A percentile compares a stretch with the other conserved stretches of the same genome.
These are phyloP conservation scores for Euclidium syriacum DNA, from an alignment of 345 rosid genomes.

Conservation along the genomic window DNA sequence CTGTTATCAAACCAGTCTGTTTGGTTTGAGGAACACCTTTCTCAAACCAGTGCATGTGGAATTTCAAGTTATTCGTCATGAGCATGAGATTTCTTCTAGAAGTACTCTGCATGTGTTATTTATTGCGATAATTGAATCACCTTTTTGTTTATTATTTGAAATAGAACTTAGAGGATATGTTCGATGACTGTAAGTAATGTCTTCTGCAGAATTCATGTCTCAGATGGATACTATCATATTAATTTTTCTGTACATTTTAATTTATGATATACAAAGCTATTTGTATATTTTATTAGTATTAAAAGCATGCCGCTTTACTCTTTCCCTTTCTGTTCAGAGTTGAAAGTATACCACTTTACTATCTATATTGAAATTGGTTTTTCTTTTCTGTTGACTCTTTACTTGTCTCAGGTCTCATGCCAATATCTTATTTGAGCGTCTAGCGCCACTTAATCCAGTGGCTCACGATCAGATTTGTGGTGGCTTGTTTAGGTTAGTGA, in stretches of 20 bases:
- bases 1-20: constrained; percentile 5
- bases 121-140: neutral
- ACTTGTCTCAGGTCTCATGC: constrained; percentile 76
- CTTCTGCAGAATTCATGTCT: neutral
- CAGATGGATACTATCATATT: neutral
- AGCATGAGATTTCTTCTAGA: constrained; percentile 2
- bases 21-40: constrained; percentile 1
- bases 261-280: neutral
- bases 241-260: neutral
- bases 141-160: constrained; percentile 8
- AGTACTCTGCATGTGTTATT: neutral
- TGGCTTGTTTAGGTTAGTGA: constrained; percentile 71
- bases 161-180: neutral
- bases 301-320: neutral
- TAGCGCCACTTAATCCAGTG: constrained; percentile 84
- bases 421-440: constrained; percentile 65
- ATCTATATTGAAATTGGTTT: neutral
- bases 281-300: neutral
- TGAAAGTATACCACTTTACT: too few species aligned
- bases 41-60: constrained; percentile 7
- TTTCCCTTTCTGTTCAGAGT: constrained; percentile 10
- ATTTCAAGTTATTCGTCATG: constrained; percentile 5
- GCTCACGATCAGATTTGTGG: constrained; percentile 79
- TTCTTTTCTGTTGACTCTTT: neutral
- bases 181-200: constrained; percentile 7